Conservation (phyloP, 2,329 filamentous ascomycete genomes). For the Metarhizium anisopliae region DNA sequence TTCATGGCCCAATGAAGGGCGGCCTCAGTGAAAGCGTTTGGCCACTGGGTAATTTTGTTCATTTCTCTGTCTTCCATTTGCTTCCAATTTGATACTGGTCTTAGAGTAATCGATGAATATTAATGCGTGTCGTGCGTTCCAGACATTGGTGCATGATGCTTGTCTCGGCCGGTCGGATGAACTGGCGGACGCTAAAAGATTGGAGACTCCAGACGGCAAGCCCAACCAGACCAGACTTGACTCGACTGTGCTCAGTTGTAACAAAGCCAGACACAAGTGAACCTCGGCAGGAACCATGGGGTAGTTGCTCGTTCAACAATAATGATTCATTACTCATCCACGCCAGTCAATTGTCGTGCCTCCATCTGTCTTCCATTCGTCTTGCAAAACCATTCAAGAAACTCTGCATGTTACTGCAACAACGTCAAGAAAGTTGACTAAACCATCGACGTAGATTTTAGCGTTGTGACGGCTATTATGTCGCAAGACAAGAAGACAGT, state of each 20-base stretch:
- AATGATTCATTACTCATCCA: background rate
- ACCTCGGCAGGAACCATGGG: background rate
- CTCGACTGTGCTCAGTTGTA: background rate
- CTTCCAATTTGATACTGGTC: background rate
- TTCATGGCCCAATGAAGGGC: background rate
- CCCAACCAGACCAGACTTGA: background rate
- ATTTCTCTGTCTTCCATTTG: background rate
- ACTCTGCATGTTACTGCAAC: no score
- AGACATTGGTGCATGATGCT: background rate
- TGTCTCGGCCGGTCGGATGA: background rate
- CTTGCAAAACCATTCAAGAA: no score
- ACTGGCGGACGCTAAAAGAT: background rate
- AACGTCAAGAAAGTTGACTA: background rate
- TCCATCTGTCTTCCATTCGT: background rate
- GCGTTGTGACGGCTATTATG: slow-evolving; percentile 9
- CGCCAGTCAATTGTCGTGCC: background rate
- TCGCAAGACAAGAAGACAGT: slow-evolving; percentile 27
- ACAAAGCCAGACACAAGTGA: background rate
- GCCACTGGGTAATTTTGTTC: background rate
- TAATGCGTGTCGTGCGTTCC: background rate
- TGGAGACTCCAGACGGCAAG: background rate
- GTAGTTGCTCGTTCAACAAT: background rate
- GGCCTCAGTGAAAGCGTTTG: background rate
- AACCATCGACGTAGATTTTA: no score
- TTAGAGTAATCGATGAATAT: background rate